Evolutionary conservation across 2,329 filamentous ascomycete genomes (phyloP).

Genomic region (Colletotrichum sp.): DNA sequence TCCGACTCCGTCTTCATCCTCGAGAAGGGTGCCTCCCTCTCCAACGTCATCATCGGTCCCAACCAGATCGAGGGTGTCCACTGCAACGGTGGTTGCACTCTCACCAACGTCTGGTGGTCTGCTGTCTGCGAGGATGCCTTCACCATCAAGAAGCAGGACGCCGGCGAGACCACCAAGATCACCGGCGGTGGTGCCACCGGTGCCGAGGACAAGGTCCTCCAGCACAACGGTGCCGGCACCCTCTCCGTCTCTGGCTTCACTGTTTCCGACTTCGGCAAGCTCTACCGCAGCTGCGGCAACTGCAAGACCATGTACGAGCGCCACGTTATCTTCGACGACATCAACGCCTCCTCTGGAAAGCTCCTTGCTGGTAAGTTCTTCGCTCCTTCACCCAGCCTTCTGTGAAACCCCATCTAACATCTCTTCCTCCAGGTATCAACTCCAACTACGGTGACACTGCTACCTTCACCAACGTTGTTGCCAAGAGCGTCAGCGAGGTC

Average conservation of each 20-base stretch:
- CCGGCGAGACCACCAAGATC: conserved; percentile 17
- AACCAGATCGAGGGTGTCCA: conserved; percentile 51
- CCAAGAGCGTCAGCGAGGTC: conserved; percentile 8
- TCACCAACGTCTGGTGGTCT: conserved; percentile 41
- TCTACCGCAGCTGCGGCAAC: conserved; percentile 23
- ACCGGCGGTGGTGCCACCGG: conserved; percentile 13
- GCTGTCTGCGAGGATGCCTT: conserved; percentile 39
- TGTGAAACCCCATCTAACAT: neutral
- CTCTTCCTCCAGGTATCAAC: conserved; percentile 5
- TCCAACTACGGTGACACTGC: conserved; percentile 21
- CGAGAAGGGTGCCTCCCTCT: conserved; percentile 44
- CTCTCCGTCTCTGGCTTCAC: conserved; percentile 18
- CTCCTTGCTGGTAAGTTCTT: conserved; percentile 13
- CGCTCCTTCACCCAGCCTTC: fast-evolving
- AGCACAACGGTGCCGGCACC: conserved; percentile 23
- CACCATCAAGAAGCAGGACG: conserved; percentile 37
- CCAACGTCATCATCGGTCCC: conserved; percentile 50
- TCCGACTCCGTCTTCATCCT: conserved; percentile 48
- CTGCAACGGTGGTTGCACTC: conserved; percentile 48
- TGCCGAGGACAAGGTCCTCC: conserved; percentile 17
- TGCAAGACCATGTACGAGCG: conserved; percentile 17
- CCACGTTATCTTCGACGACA: conserved; percentile 19
- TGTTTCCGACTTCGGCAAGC: conserved; percentile 18
- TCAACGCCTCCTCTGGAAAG: conserved; percentile 20
- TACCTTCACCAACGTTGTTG: conserved; percentile 6